These are phyloP conservation scores for Larix kaempferi DNA, from an alignment of 75 land plant genomes.

Conservation along the genomic window DNA sequence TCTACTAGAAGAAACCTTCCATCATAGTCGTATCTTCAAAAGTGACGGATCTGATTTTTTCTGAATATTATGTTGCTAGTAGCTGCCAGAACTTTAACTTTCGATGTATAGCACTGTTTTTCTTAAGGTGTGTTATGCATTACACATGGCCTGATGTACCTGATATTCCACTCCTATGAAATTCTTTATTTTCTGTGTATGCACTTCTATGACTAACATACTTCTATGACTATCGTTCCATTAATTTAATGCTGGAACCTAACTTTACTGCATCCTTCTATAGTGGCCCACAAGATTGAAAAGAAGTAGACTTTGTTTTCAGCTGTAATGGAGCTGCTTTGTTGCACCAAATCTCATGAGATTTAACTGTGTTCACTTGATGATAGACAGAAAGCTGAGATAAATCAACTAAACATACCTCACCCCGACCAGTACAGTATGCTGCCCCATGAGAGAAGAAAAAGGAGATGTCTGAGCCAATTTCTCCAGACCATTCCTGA, in stretches of 20 bases:
- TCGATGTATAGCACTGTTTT: not conserved
- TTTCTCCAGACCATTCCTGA: slow-evolving; percentile 96
- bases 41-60: not conserved
- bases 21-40: not conserved
- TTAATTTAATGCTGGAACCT: not conserved
- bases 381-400: not conserved
- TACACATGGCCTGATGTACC: not conserved
- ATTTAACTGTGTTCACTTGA: not conserved
- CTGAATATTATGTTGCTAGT: not conserved
- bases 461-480: slow-evolving; percentile 97
- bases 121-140: not conserved
- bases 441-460: slow-evolving; percentile 99
- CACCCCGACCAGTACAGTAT: slow-evolving; percentile 95
- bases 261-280: not conserved
- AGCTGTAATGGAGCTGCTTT: not conserved
- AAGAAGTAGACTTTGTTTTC: not conserved
- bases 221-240: not conserved
- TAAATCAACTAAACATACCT: slow-evolving; percentile 50
- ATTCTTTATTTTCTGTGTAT: not conserved
- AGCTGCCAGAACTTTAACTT: not conserved
- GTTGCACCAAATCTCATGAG: not conserved
- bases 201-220: not conserved
- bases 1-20: not conserved
- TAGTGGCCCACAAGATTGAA: not conserved
- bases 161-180: not conserved